Base-by-base conservation (phyloP, 2,329 filamentous ascomycete species). In the Neofusicoccum kwambonambiense region DNA sequence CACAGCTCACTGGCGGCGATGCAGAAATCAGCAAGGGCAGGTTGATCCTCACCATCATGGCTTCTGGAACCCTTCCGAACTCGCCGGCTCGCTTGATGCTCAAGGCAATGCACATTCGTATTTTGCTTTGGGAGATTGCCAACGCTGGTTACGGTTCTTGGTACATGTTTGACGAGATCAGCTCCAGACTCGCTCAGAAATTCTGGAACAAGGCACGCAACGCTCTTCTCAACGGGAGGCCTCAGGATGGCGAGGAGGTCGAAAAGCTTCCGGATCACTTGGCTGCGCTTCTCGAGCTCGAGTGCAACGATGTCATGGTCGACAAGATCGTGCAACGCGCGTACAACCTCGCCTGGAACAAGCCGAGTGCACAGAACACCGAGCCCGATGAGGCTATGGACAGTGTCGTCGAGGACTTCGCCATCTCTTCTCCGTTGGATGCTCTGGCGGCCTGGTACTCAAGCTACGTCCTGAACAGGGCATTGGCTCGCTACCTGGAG, bases 391-490 rank as follows among this genome's bases (percentile, higher is more conserved):
- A 89, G 61, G 87, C 90, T 54, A 90, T 96, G 83, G 90, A 96
- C 73, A 84, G 86, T 5, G 92, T 97, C 0, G 90, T 95, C 3
- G 90, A 95, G 66, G 94, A 97, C 72, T 87, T 87, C 61, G 89
- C 92, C 2, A 91, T 97, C 66, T 87, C 90, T 61, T 95, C 92
- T 17, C 92, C 93, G 0, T 86, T 97, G 69, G 94, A 97, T 76
- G 93, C 92, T 12, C 87, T 97, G 60, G 92, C 93, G 6, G 92
- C 93, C 2, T 97, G 93, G 93, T 95, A 89, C 81, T 96, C 93
- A 0, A 92, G 87, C 68, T 83, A 89, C 64, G 82, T 87, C 12
- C 79, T 97, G 42, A 90, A 93, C 70, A 84, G 85, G 65, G 88
- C 87, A 2, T 83, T 97, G 34, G 81, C 87, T 12, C 81, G 82